These are phyloP conservation scores for Arthrobotrys musiformis DNA, from an alignment of 2,329 filamentous ascomycete genomes.

Conservation along the genomic window DNA sequence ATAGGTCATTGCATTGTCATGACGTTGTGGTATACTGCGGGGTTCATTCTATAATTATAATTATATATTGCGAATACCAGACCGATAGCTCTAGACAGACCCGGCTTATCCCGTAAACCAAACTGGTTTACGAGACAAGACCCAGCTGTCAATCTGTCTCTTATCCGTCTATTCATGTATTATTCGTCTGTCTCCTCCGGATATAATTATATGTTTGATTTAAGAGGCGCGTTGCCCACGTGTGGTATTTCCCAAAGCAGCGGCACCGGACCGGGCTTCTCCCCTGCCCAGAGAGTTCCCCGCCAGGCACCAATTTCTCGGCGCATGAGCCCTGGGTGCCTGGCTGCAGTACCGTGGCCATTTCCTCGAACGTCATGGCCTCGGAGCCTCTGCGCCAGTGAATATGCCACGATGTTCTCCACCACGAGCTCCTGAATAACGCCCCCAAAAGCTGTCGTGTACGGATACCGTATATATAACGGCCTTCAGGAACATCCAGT, in stretches of 20 bases:
- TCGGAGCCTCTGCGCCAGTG: constrained; percentile 32
- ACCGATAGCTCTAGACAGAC: too few species aligned
- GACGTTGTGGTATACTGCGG: too few species aligned
- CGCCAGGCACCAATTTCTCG: constrained; percentile 34
- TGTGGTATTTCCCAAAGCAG: constrained; percentile 24
- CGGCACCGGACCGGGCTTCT: neutral
- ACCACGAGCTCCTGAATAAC: constrained; percentile 21
- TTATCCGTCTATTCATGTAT: too few species aligned
- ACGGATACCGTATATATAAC: constrained; percentile 7
- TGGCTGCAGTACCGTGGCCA: constrained; percentile 39
- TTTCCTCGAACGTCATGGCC: constrained; percentile 32
- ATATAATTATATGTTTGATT: too few species aligned
- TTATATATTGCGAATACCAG: too few species aligned
- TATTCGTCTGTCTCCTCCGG: too few species aligned
- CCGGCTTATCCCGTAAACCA: too few species aligned
- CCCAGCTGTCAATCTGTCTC: too few species aligned
- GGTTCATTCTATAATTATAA: too few species aligned
- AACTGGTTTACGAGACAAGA: too few species aligned
- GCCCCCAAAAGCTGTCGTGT: neutral
- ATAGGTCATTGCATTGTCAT: too few species aligned
- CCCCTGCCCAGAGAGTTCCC: constrained; percentile 1
- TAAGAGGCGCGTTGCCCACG: neutral
- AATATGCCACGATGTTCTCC: constrained; percentile 34
- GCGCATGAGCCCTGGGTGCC: constrained; percentile 13
- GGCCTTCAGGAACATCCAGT: neutral